These are phyloP conservation scores for Mimosa pudica DNA, from an alignment of 306 rosid genomes.

Conservation along the genomic window DNA sequence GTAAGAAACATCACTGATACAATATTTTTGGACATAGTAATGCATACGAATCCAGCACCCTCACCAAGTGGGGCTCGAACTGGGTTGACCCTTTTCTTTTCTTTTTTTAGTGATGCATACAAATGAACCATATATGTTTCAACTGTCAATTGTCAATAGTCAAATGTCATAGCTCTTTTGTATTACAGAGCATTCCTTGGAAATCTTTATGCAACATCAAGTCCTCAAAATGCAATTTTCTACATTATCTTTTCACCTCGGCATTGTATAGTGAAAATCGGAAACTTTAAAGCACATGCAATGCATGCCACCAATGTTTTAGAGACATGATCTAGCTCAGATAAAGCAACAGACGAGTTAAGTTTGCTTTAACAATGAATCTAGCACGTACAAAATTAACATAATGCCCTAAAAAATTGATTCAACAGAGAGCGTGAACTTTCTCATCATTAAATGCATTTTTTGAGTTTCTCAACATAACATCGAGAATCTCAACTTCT, in stretches of 20 bases:
- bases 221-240: slow-evolving; percentile 2
- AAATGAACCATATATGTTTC: slow-evolving; percentile 20
- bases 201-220: background rate
- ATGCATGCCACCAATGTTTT: background rate
- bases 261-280: background rate
- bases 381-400: background rate
- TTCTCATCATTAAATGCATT: background rate
- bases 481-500: background rate
- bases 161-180: background rate
- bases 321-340: slow-evolving; percentile 18
- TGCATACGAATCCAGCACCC: background rate
- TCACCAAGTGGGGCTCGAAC: too few relatives aligned
- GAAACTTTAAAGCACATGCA: background rate
- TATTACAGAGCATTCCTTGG: slow-evolving; percentile 14
- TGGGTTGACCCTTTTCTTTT: too few relatives aligned
- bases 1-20: background rate
- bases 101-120: background rate
- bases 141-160: slow-evolving; percentile 6
- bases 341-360: slow-evolving; percentile 3
- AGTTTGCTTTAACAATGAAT: background rate
- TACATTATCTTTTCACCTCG: slow-evolving; percentile 14
- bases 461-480: background rate
- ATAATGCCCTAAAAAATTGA: background rate
- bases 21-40: slow-evolving; percentile 5
- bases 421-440: background rate